Evolutionary conservation across 306 rosid species (phyloP), one percentile per base, ranked within the genome.

Genomic region (Abrus precatorius): DNA sequence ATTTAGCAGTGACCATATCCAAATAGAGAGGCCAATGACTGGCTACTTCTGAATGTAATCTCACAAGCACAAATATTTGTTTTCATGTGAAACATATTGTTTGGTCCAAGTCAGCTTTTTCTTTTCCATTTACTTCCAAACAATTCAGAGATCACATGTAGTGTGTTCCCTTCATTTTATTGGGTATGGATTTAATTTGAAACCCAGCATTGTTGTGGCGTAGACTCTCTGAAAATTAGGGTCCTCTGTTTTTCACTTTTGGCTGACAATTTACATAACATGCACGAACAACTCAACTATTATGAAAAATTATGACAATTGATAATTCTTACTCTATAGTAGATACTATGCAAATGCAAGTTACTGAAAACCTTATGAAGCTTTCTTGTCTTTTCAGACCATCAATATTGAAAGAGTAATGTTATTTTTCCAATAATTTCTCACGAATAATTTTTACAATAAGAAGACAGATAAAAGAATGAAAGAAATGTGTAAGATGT

Each of bases 1-100:
- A 62, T 33, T 34, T 62, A 36, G 47, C 69, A 11, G 20, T 10
- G 43, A 61, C 44, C 43, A 61, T 61, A 33, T 9, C 69, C 12
- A 9, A 63, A 63, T n/a, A 13, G 5, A 33, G 27, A 32, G 27
- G 45, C 27, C 20, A 61, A 40, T 38, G 68, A 62, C 20, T 36
- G 9, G 48, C 1, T 44, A 44, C 48, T 7, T 44, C 48, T 44
- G 9, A 44, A 44, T 44, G 48, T 2, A 65, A 65, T 65, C 40
- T 67, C 40, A 43, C 20, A 27, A 67, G 72, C 27, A 14, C 54
- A 67, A 27, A 65, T 65, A 2, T 43, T 67, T 67, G 72, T 67
- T 67, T 9, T 43, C 38, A 45, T 44, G 55, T 67, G 72, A 67
- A 67, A 28, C 72, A 67, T 10, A 44, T 44, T 65, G 54, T 44